phyloP scores from a whole-genome alignment of 441 rosid species.

The Brassica balearica region DNA sequence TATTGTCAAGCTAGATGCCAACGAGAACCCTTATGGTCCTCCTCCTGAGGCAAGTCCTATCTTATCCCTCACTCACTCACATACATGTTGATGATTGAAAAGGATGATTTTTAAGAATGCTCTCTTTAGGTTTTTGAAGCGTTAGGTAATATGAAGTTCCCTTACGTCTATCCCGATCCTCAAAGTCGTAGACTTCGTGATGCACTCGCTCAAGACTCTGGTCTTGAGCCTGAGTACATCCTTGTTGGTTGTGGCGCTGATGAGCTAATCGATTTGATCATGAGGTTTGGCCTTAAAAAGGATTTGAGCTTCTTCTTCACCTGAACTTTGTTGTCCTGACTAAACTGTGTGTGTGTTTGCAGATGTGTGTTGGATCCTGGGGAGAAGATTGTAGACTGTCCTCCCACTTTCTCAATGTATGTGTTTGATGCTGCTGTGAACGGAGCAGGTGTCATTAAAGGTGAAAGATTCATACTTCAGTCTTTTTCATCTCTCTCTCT shows the following conservation, averaged over 20 bases:
- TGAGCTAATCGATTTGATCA: slow-evolving; percentile 92
- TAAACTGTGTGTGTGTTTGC: slow-evolving; percentile 22
- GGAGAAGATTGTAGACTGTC: slow-evolving; percentile 91
- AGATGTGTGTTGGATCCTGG: slow-evolving; percentile 97
- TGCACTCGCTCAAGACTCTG: slow-evolving; percentile 82
- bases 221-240: slow-evolving; percentile 82
- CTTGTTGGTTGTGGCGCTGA: slow-evolving; percentile 99
- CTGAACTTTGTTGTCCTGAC: neutral
- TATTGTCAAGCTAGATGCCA: slow-evolving; percentile 93
- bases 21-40: slow-evolving; percentile 98
- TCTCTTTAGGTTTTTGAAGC: slow-evolving; percentile 78
- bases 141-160: slow-evolving; percentile 73
- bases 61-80: slow-evolving; percentile 6
- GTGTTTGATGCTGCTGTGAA: slow-evolving; percentile 92
- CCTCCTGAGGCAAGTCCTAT: slow-evolving; percentile 87
- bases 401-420: slow-evolving; percentile 98
- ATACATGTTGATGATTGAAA: too few relatives aligned
- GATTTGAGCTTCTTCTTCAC: slow-evolving; percentile 3
- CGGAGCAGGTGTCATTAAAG: slow-evolving; percentile 77
- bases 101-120: too few relatives aligned
- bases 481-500: neutral
- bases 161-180: slow-evolving; percentile 80
- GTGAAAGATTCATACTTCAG: slow-evolving; percentile 45
- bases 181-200: slow-evolving; percentile 80
- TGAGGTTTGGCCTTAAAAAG: slow-evolving; percentile 60